These are phyloP conservation scores for Cladosporium sp. DNA, from an alignment of 2,329 filamentous ascomycete species.

Conservation along the genomic window DNA sequence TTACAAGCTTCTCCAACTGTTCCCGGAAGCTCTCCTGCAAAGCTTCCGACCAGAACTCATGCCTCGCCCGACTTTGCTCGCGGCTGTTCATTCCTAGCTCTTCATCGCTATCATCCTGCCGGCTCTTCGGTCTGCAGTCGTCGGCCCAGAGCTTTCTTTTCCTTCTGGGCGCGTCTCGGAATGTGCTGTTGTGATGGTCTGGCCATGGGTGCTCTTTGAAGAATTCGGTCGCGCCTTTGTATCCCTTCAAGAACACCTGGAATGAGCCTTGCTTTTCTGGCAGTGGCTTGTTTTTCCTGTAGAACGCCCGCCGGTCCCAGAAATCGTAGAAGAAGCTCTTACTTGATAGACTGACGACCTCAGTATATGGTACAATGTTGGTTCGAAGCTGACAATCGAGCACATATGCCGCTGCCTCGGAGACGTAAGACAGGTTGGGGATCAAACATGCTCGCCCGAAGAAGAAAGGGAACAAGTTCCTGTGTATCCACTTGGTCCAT, in stretches of 20 bases:
- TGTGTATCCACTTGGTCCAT: constrained; percentile 99
- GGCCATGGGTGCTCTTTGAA: constrained; percentile 95
- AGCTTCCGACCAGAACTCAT: constrained; percentile 79
- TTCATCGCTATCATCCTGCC: constrained; percentile 56
- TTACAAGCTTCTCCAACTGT: constrained; percentile 93
- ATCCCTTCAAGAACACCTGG: constrained; percentile 94
- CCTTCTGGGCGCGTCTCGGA: constrained; percentile 62
- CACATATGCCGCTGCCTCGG: constrained; percentile 93
- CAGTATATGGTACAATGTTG: constrained; percentile 91
- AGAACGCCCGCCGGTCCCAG: constrained; percentile 86
- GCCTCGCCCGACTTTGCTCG: constrained; percentile 33
- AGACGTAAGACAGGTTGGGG: constrained; percentile 95
- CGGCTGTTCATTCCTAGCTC: constrained; percentile 45
- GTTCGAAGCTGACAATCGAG: constrained; percentile 87
- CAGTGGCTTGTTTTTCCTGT: constrained; percentile 79
- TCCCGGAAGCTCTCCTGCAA: constrained; percentile 91
- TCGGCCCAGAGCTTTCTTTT: constrained; percentile 79
- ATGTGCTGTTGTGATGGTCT: constrained; percentile 71
- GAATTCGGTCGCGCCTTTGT: constrained; percentile 95
- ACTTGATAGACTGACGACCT: constrained; percentile 88
- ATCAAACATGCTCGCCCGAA: constrained; percentile 95
- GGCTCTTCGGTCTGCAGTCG: constrained; percentile 66
- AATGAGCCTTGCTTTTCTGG: constrained; percentile 93
- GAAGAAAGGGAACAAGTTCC: constrained; percentile 94
- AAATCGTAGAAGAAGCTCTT: constrained; percentile 98